phyloP scores from a whole-genome alignment of 257 asterid genomes.

The Primulina tabacum region DNA sequence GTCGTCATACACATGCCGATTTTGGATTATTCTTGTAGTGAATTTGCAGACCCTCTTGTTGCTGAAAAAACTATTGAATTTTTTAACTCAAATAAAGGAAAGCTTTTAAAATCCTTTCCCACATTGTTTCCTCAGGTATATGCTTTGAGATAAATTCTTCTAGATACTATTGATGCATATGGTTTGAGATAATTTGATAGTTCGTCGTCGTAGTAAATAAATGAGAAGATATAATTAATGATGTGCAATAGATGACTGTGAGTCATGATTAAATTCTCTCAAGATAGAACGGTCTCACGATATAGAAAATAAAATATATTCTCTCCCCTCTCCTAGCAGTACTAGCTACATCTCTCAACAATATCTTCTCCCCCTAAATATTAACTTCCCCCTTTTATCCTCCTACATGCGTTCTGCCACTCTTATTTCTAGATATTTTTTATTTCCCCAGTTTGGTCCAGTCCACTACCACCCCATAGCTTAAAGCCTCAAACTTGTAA shows the following conservation, averaged over 20 bases:
- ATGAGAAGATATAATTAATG: not conserved
- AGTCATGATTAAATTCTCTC: not conserved
- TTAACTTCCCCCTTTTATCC: not conserved
- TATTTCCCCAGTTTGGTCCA: not conserved
- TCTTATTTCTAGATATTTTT: too few species aligned
- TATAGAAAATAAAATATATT: not conserved
- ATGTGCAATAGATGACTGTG: not conserved
- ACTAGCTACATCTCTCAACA: too few species aligned
- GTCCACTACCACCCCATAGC: not conserved
- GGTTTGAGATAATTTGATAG: not conserved
- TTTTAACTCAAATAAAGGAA: slow-evolving; percentile 63
- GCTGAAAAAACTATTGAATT: slow-evolving; percentile 88
- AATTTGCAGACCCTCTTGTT: slow-evolving; percentile 90
- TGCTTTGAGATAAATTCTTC: slow-evolving; percentile 20
- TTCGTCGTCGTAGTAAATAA: too few species aligned
- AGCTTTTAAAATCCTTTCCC: slow-evolving; percentile 64
- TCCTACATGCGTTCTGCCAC: not conserved
- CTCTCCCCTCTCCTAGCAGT: not conserved
- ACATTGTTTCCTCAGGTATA: slow-evolving; percentile 84
- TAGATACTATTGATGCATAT: slow-evolving; percentile 14
- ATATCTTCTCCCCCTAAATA: too few species aligned
- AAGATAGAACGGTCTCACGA: not conserved
- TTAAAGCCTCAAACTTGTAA: not conserved
- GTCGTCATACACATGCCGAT: slow-evolving; percentile 16
- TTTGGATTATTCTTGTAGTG: slow-evolving; percentile 58